Evolutionary conservation across 805 yeast genomes (phyloP), one percentile per base, ranked within the genome.

Genomic region (Debaryomyces castellii): DNA sequence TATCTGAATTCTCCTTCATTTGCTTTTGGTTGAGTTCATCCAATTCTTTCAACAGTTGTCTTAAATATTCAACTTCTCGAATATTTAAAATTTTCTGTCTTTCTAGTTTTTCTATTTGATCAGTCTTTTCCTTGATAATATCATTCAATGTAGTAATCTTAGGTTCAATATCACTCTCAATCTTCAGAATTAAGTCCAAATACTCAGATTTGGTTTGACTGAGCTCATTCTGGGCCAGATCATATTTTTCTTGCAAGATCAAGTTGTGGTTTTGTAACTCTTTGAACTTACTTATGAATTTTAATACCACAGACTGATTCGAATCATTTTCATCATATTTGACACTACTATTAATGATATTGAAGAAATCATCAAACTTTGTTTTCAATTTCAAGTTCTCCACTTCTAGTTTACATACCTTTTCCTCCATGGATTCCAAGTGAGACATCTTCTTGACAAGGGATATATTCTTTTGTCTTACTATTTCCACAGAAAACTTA

Each of bases 51-150:
- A 85, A 58, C 60, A 82, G 84, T 34, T 71, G 71, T 47, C 86
- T 69, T 43, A 86, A 63, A 46, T 82, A 73, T 44, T 73, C 78
- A 23, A 82, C 74, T 55, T 86, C 91, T 49, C 78, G 80, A 20
- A 67, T 55, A n/a, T 83, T 76, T 36, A 85, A 64, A 2, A 67
- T 55, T 42, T 73, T 73, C 46, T 82, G 83, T 43, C 77, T 75
- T 40, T 80, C 79, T 5, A 78, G 58, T 45, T 82, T 63, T 48
- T 61, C 58, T 12, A 67, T 51, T 14, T 48, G 41, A 5, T 51
- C 50, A 5, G 59, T 54, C 39, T 57, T 59, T 1, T 38, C 14
- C 1, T 45, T 21, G 4, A 50, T 5, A 16, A 52, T 50, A 4
- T 46, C 43, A n/a, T 51, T 46, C 33, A 62, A 47, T 1, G 44